Conservation (phyloP, 225 moss, liverwort and hornwort genomes). For the Polytrichum commune region DNA sequence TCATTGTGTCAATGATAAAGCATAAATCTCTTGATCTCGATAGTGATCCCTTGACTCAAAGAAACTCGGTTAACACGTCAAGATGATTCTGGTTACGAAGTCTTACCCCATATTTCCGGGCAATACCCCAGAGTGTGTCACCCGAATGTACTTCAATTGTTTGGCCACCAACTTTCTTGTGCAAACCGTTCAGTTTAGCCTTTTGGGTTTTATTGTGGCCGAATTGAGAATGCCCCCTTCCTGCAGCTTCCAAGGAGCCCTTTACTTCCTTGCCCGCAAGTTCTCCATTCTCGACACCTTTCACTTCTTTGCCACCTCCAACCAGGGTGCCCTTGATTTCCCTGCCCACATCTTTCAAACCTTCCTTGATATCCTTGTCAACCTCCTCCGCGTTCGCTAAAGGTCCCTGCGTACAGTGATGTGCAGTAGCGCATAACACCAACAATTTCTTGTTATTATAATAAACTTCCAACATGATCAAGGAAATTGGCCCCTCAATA, state of each 20-base stretch:
- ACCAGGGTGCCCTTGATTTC: not conserved
- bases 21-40: too few species aligned
- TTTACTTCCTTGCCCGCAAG: not conserved
- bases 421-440: not conserved
- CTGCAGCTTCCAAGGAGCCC: constrained; percentile 22
- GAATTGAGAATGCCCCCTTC: constrained; percentile 25
- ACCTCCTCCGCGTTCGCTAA: constrained; percentile 11
- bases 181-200: not conserved
- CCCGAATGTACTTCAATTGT: constrained; percentile 33
- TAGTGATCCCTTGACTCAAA: not conserved
- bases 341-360: too few species aligned
- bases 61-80: too few species aligned
- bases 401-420: not conserved
- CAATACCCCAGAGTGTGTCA: constrained; percentile 52
- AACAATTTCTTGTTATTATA: not conserved
- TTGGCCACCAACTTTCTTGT: constrained; percentile 29
- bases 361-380: constrained; percentile 21
- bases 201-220: constrained; percentile 17
- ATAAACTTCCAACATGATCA: not conserved
- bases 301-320: not conserved
- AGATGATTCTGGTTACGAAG: not conserved
- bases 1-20: not conserved
- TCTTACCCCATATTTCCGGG: constrained; percentile 37
- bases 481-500: too few species aligned
- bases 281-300: not conserved